These are phyloP conservation scores for Paecilomyces formosus DNA, from an alignment of 2,329 filamentous ascomycete genomes.

Conservation along the genomic window DNA sequence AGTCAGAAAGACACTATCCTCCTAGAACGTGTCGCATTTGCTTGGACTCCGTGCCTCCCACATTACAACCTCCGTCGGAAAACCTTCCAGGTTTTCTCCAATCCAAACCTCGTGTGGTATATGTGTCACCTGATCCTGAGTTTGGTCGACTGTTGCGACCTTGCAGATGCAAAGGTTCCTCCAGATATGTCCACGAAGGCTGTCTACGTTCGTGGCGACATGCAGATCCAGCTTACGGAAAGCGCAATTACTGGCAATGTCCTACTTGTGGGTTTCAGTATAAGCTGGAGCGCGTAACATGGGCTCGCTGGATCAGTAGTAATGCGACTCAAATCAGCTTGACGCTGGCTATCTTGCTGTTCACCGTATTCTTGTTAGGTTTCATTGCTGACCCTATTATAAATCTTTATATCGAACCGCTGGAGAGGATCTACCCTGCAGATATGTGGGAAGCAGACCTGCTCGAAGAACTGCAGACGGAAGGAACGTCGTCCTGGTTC, in stretches of 20 bases:
- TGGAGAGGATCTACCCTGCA: slow-evolving; percentile 52
- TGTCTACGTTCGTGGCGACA: slow-evolving; percentile 80
- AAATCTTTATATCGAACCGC: slow-evolving; percentile 76
- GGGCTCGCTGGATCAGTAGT: slow-evolving; percentile 63
- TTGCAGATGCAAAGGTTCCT: slow-evolving; percentile 87
- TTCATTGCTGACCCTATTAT: slow-evolving; percentile 92
- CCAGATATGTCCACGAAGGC: slow-evolving; percentile 88
- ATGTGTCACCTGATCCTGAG: slow-evolving; percentile 66
- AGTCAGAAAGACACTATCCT: slow-evolving; percentile 49
- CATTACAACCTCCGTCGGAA: slow-evolving; percentile 49
- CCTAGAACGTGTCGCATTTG: slow-evolving; percentile 83
- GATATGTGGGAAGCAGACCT: slow-evolving; percentile 32
- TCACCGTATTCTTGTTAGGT: slow-evolving; percentile 72
- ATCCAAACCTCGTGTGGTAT: slow-evolving; percentile 52
- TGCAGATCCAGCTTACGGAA: slow-evolving; percentile 56
- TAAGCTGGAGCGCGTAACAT: slow-evolving; percentile 66
- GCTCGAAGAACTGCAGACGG: slow-evolving; percentile 25
- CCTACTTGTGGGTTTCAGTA: slow-evolving; percentile 83
- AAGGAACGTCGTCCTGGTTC: slow-evolving; percentile 58
- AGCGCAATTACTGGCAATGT: slow-evolving; percentile 75
- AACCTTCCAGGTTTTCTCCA: slow-evolving; percentile 51
- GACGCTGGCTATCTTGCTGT: slow-evolving; percentile 63
- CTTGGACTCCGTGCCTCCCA: slow-evolving; percentile 62
- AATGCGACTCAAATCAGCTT: slow-evolving; percentile 59
- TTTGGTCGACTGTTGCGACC: slow-evolving; percentile 76